Percentiles rank a stretch among this genome's conserved stretches.
Conservation (phyloP, 2,329 filamentous ascomycete species). For the Aspergillus sp. region DNA sequence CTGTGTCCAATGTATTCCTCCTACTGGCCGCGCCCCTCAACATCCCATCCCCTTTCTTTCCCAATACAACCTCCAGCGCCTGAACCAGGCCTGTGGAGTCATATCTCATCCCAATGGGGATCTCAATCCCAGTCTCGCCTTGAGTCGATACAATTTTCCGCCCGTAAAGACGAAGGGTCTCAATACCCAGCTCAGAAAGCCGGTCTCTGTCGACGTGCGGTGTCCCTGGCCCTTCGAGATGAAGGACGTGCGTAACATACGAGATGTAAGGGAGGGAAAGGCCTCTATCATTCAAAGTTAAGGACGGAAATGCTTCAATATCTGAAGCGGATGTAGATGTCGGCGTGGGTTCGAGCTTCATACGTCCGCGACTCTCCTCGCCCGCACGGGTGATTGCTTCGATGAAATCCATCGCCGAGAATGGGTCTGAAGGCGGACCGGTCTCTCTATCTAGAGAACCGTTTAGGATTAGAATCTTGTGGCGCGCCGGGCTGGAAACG, state of each 20-base stretch:
- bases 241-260: conserved; percentile 83
- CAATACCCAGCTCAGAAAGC: conserved; percentile 68
- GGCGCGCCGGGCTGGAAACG: conserved; percentile 50
- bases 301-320: background rate
- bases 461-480: conserved; percentile 84
- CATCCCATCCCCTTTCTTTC: conserved; percentile 58
- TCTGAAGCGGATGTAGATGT: background rate
- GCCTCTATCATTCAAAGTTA: background rate
- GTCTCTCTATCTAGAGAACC: conserved; percentile 84
- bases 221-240: conserved; percentile 69
- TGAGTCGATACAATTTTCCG: conserved; percentile 47
- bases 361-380: conserved; percentile 61
- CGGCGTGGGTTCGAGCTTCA: conserved; percentile 20
- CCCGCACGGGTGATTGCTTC: conserved; percentile 74
- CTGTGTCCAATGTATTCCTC: conserved; percentile 57
- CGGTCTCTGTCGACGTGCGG: conserved; percentile 68
- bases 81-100: conserved; percentile 73
- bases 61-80: conserved; percentile 75
- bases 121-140: conserved; percentile 43
- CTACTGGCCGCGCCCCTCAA: conserved; percentile 47
- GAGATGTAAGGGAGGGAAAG: conserved; percentile 53
- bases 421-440: conserved; percentile 64
- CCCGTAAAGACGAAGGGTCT: conserved; percentile 75
- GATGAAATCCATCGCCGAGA: conserved; percentile 78
- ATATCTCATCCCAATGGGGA: conserved; percentile 62